Evolutionary conservation across 2,329 filamentous ascomycete species (phyloP), one percentile per base, ranked within the genome.

Genomic region (Diaporthe sp.): DNA sequence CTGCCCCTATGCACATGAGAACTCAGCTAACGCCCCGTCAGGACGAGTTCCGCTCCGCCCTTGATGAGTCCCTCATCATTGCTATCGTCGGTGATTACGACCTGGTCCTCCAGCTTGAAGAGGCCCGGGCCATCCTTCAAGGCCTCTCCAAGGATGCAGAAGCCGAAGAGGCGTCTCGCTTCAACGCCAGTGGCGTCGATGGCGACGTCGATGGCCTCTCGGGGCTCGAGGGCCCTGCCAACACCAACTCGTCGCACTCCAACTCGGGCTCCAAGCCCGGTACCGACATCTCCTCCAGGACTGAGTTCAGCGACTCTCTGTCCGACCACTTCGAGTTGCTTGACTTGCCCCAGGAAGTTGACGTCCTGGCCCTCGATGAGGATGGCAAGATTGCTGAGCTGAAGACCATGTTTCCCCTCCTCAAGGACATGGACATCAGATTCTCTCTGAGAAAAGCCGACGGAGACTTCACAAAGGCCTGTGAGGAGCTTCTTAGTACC

Each of bases 401-500:
- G 25, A 85, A 86, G 13, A 88, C 90, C 32, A 93, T 97, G 81
- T 97, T 98, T 78, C 90, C 92, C 0, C 89, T 88, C 0, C 86
- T 96, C 55, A 92, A 92, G 61, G 85, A 85, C 0, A 90, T 92
- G 63, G 92, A 94, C 55, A 87, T 97, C 37, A 85, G 86, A 55
- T 89, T 92, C 76, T 90, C 92, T 0, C 83, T 98, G 68, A 90
- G 90, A 77, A 94, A 94, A 79, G 90, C 88, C 39, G 87, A 89
- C 15, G 90, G 92, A 0, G 90, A 94, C 77, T 89, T 94, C 51
- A 90, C 92, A 73, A 86, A 87, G 19, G 91, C 94, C 1, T 92
- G 97, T 76, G 95, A 98, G 78, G 92, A 95, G 74, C 85, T 98
- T 17, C 88, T 98, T 42, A 97, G 94, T 77, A 87, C 94, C 19